Conservation (phyloP, 108 stramenopile species). For the Fragilaria radians region DNA sequence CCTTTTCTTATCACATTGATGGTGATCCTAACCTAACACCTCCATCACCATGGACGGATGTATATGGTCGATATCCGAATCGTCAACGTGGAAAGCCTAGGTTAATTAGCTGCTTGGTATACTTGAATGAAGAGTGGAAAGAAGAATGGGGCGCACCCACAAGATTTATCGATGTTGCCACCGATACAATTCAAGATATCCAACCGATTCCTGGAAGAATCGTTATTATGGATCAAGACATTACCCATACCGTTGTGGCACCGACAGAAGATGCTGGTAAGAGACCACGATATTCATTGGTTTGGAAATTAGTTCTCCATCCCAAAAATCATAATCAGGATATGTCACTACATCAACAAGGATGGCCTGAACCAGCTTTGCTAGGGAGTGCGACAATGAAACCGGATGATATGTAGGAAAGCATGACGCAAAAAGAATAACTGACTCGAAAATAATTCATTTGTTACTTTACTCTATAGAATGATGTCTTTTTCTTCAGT, state of each 20-base stretch:
- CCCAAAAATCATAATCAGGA: constrained; percentile 41
- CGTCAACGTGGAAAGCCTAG: constrained; percentile 51
- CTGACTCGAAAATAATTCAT: no score
- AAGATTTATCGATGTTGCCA: constrained; percentile 54
- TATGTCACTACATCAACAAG: constrained; percentile 26
- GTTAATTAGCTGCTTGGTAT: constrained; percentile 62
- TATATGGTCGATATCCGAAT: constrained; percentile 65
- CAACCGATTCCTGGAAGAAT: constrained; percentile 45
- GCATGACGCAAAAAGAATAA: no score
- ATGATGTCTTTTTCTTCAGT: no score
- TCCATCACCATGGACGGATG: constrained; percentile 59
- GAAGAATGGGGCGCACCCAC: constrained; percentile 61
- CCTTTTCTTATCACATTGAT: constrained; percentile 64
- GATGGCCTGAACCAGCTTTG: constrained; percentile 28
- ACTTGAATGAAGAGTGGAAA: constrained; percentile 61
- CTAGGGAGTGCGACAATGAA: constrained; percentile 56
- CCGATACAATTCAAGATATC: constrained; percentile 30
- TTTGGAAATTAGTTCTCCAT: constrained; percentile 71
- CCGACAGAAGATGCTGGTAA: constrained; percentile 41
- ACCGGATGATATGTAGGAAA: no score
- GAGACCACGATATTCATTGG: constrained; percentile 60
- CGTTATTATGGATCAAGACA: constrained; percentile 63
- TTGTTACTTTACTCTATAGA: no score
- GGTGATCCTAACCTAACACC: constrained; percentile 58
- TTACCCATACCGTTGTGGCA: constrained; percentile 55